Conservation (phyloP, 495 filamentous ascomycete species). For the Rhypophila decipiens region DNA sequence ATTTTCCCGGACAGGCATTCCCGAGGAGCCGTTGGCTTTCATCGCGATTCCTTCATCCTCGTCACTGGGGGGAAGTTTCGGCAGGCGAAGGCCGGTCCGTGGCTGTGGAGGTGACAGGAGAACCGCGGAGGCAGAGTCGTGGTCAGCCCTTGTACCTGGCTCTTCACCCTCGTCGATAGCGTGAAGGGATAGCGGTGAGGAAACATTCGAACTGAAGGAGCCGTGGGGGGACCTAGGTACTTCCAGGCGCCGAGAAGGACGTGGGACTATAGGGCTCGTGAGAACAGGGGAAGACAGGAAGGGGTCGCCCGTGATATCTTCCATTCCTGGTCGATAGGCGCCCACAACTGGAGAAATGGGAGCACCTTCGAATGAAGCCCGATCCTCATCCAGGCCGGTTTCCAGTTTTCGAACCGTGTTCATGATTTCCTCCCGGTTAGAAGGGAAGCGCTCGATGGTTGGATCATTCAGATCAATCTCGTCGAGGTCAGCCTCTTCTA, state of each 20-base stretch:
- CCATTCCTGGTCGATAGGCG: conserved; percentile 13
- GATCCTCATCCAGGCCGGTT: conserved; percentile 39
- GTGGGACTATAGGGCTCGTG: conserved; percentile 9
- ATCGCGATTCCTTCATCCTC: conserved; percentile 28
- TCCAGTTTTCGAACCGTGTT: conserved; percentile 39
- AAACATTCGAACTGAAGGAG: conserved; percentile 15
- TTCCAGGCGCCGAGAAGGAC: conserved; percentile 7
- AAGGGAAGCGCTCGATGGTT: conserved; percentile 46
- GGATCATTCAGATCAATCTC: conserved; percentile 43
- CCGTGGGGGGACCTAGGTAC: conserved; percentile 11
- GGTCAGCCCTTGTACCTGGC: conserved; percentile 4
- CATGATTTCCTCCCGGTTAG: conserved; percentile 39
- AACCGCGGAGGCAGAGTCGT: conserved; percentile 5
- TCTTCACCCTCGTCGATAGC: conserved; percentile 20
- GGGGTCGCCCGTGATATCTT: conserved; percentile 19
- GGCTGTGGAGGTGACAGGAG: conserved; percentile 15
- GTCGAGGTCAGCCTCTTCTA: conserved; percentile 11
- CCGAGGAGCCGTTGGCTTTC: conserved; percentile 9
- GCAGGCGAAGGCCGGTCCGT: conserved; percentile 1
- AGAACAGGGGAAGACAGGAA: conserved; percentile 6
- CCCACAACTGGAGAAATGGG: conserved; percentile 30
- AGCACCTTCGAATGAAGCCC: conserved; percentile 28
- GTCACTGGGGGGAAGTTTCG: conserved; percentile 10
- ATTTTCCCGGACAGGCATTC: conserved; percentile 1
- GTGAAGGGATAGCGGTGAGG: conserved; percentile 20